phyloP scores from a whole-genome alignment of 164 flowering plant genomes.

The Warburgia ugandensis region DNA sequence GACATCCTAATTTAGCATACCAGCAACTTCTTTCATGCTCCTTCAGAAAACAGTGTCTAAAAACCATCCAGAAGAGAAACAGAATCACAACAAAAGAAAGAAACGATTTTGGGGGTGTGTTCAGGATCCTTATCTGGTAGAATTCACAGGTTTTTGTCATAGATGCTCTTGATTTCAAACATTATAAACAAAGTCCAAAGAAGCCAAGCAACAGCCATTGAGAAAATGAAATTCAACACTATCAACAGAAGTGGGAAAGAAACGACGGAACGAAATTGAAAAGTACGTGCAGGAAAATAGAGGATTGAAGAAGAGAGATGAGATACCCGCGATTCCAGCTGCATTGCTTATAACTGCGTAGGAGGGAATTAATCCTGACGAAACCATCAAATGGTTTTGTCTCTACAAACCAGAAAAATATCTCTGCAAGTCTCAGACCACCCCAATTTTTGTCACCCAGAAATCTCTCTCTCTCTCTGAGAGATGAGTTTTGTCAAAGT shows the following conservation, averaged over 20 bases:
- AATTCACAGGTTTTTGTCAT: not conserved
- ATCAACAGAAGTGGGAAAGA: not conserved
- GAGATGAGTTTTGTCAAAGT: too few species aligned
- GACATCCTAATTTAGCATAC: too few species aligned
- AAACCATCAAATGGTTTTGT: conserved; percentile 20
- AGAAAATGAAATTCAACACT: not conserved
- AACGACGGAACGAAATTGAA: not conserved
- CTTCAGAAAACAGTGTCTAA: too few species aligned
- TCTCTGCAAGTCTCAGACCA: too few species aligned
- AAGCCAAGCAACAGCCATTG: not conserved
- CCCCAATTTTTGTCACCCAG: too few species aligned
- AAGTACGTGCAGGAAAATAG: not conserved
- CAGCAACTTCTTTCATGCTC: too few species aligned
- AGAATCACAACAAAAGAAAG: too few species aligned
- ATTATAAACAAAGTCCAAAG: not conserved
- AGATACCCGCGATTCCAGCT: conserved; percentile 65
- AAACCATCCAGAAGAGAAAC: too few species aligned
- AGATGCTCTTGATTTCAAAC: not conserved
- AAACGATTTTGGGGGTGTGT: too few species aligned
- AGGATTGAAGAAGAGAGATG: not conserved
- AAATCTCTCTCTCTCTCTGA: too few species aligned
- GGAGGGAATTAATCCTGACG: conserved; percentile 4
- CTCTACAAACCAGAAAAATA: too few species aligned
- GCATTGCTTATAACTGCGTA: conserved; percentile 36
- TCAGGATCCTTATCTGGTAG: too few species aligned